Evolutionary conservation across 768 basidiomycete genomes (phyloP).

Genomic region (Pholiota microspora): DNA sequence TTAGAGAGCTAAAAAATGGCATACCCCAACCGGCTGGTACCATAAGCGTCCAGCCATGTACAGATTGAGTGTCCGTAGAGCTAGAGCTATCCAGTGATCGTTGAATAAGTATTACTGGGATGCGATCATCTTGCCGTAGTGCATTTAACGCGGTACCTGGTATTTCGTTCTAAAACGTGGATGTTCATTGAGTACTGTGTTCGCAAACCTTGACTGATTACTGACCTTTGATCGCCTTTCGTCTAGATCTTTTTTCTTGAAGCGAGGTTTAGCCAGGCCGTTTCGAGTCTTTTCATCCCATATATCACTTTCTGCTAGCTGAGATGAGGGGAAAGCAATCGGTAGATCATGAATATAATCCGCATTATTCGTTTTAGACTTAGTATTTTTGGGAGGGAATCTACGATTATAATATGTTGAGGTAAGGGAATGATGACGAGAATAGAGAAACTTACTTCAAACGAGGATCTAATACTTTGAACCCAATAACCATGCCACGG

Average conservation of each 20-base stretch:
- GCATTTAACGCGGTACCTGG: constrained; percentile 76
- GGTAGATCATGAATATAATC: constrained; percentile 19
- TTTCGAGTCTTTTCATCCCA: constrained; percentile 66
- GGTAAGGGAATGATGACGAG: constrained; percentile 1
- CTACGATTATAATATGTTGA: constrained; percentile 33
- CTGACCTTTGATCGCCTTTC: constrained; percentile 72
- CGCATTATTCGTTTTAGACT: constrained; percentile 26
- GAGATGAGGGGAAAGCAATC: constrained; percentile 50
- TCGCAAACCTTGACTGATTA: neutral
- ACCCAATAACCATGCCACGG: constrained; percentile 73
- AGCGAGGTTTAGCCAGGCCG: constrained; percentile 57
- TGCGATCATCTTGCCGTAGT: constrained; percentile 71
- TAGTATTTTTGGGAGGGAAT: constrained; percentile 81
- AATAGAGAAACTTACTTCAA: constrained; percentile 56
- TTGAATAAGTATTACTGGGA: constrained; percentile 84
- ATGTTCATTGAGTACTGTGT: neutral
- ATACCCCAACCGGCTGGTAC: constrained; percentile 89
- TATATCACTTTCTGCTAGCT: constrained; percentile 63
- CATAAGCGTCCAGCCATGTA: constrained; percentile 88
- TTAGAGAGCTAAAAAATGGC: constrained; percentile 83
- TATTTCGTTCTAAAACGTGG: constrained; percentile 53
- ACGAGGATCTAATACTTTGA: constrained; percentile 83
- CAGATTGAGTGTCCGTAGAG: constrained; percentile 33
- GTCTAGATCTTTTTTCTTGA: constrained; percentile 84
- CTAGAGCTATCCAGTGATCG: constrained; percentile 52